Evolutionary conservation across 805 yeast genomes (phyloP).

Genomic region (Saccharomycopsis sp.): DNA sequence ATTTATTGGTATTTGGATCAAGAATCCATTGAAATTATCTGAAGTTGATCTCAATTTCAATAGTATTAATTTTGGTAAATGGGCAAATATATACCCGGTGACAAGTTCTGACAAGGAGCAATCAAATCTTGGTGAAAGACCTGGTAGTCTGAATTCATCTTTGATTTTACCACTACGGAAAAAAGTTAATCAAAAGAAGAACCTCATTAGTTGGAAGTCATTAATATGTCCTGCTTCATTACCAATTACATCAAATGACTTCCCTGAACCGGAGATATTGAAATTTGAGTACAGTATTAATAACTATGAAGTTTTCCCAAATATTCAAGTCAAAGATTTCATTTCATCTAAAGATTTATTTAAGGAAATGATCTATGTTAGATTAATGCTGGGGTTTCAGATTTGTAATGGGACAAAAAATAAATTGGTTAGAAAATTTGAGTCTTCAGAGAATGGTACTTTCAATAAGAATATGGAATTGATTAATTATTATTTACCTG

Average conservation of each 20-base stretch:
- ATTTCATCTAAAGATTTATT: conserved; percentile 55
- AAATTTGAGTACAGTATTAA: conserved; percentile 6
- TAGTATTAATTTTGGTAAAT: conserved; percentile 65
- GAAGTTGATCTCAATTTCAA: conserved; percentile 37
- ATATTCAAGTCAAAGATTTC: conserved; percentile 29
- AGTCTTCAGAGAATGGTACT: conserved; percentile 43
- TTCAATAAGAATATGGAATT: conserved; percentile 41
- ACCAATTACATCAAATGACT: conserved; percentile 73
- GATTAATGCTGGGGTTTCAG: conserved; percentile 86
- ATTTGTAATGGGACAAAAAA: conserved; percentile 60
- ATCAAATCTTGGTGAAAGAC: too few species aligned
- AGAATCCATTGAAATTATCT: conserved; percentile 62
- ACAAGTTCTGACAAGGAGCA: conserved; percentile 27
- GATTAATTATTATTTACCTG: conserved; percentile 51
- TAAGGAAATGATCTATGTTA: conserved; percentile 78
- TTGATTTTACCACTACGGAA: background rate
- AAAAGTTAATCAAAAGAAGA: conserved; percentile 28
- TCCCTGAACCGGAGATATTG: conserved; percentile 65
- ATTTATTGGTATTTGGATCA: conserved; percentile 47
- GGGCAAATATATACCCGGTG: conserved; percentile 75
- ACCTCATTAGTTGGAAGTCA: conserved; percentile 85
- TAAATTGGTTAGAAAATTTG: conserved; percentile 57
- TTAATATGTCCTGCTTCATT: conserved; percentile 88
- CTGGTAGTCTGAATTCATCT: background rate
- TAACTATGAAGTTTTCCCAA: conserved; percentile 18